Evolutionary conservation across 768 basidiomycete species (phyloP).

Genomic region (Termitomyces sp.): DNA sequence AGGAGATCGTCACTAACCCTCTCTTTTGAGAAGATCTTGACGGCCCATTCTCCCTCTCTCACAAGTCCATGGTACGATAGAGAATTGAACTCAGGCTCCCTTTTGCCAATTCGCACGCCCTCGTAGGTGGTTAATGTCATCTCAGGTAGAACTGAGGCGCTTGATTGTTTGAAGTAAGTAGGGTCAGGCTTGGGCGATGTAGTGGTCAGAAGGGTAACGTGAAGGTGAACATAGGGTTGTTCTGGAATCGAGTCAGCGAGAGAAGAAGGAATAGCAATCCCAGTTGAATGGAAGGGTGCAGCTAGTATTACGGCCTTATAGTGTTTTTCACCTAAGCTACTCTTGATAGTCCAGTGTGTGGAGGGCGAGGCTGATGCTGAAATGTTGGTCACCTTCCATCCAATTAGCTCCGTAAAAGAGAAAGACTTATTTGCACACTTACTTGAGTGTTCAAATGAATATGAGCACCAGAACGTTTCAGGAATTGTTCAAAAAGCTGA

Average conservation of each 20-base stretch:
- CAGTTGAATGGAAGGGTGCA: conserved; percentile 74
- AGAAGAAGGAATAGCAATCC: conserved; percentile 45
- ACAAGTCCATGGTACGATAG: conserved; percentile 72
- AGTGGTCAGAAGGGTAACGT: conserved; percentile 88
- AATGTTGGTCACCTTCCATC: conserved; percentile 48
- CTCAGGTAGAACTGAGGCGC: conserved; percentile 42
- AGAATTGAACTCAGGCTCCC: conserved; percentile 80
- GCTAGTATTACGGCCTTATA: conserved; percentile 84
- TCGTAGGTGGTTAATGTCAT: conserved; percentile 72
- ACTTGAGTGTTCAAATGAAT: conserved; percentile 71
- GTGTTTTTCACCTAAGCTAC: conserved; percentile 35
- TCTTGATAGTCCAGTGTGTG: conserved; percentile 50
- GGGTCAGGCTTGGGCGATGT: conserved; percentile 55
- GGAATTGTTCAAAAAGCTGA: conserved; percentile 79
- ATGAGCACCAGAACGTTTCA: conserved; percentile 63
- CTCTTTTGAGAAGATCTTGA: conserved; percentile 83
- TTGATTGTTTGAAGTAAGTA: conserved; percentile 60
- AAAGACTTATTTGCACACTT: conserved; percentile 4
- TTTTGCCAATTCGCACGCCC: conserved; percentile 47
- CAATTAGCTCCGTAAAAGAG: neutral
- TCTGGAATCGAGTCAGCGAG: conserved; percentile 51
- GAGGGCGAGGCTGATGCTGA: conserved; percentile 34
- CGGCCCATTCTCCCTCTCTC: conserved; percentile 56
- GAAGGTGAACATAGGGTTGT: conserved; percentile 78
- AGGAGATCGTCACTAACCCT: conserved; percentile 69